Conservation (phyloP, 345 rosid species). For the Fremontodendron californicum region DNA sequence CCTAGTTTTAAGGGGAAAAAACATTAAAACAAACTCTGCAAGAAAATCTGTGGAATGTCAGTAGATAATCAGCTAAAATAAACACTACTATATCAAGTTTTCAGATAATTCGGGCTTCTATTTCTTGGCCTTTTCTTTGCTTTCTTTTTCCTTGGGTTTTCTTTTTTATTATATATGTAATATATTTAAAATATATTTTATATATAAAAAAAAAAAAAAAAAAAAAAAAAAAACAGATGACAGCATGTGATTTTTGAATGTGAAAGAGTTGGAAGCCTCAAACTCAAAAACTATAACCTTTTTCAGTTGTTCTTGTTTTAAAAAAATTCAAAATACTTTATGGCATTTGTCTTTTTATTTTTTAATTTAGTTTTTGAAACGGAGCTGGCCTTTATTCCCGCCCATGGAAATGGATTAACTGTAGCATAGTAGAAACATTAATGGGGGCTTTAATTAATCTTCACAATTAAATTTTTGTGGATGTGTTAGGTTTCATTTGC, state of each 20-base stretch:
- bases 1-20: constrained; percentile 2
- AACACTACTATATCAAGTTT: background rate
- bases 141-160: background rate
- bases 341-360: background rate
- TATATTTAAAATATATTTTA: too few relatives aligned
- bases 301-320: constrained; percentile 24
- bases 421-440: background rate
- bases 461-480: background rate
- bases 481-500: too few relatives aligned
- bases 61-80: constrained; percentile 13
- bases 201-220: too few relatives aligned
- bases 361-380: constrained; percentile 22
- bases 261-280: constrained; percentile 2
- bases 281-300: constrained; percentile 15
- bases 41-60: constrained; percentile 36
- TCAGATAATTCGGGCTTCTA: constrained; percentile 31
- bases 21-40: constrained; percentile 11
- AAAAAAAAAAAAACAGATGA: background rate
- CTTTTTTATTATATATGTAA: background rate
- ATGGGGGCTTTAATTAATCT: background rate
- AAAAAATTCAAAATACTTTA: constrained; percentile 8
- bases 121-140: constrained; percentile 22
- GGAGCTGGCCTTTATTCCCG: constrained; percentile 30
- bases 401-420: constrained; percentile 13
- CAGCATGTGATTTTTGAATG: constrained; percentile 26